phyloP scores from a whole-genome alignment of 1,139 yeast species.

The Geotrichum reessii region DNA sequence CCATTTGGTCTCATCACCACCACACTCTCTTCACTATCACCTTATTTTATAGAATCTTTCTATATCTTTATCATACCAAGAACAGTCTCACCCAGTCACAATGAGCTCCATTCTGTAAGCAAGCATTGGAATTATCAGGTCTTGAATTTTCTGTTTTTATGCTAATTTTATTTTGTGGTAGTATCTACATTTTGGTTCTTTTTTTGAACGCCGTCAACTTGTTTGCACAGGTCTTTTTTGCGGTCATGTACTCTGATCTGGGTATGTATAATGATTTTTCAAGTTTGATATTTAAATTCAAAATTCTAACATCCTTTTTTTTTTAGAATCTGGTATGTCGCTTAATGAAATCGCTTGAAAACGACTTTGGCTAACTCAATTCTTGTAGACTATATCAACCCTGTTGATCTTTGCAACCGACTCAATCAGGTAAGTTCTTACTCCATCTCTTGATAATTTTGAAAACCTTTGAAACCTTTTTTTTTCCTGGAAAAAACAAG shows the following conservation, averaged over 20 bases:
- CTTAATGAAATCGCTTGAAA: not conserved
- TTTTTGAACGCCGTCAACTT: conserved; percentile 74
- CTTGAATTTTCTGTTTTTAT: not conserved
- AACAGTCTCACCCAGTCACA: not conserved
- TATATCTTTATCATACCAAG: not conserved
- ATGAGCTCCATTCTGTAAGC: conserved; percentile 7
- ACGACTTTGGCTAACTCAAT: not conserved
- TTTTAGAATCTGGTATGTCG: conserved; percentile 24
- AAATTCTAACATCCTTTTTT: not conserved
- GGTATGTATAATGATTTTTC: conserved; percentile 31
- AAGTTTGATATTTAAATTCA: conserved; percentile 40
- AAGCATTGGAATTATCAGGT: not conserved
- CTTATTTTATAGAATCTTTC: not conserved
- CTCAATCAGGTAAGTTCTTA: conserved; percentile 45
- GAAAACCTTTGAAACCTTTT: too few species aligned
- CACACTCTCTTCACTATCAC: not conserved
- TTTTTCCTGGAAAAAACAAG: too few species aligned
- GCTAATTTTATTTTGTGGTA: not conserved
- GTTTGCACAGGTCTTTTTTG: conserved; percentile 81
- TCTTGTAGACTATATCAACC: conserved; percentile 58
- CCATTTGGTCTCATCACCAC: not conserved
- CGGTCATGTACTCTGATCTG: conserved; percentile 83
- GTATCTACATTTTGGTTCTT: conserved; percentile 44
- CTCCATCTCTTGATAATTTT: not conserved
- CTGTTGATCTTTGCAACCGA: conserved; percentile 86